These are phyloP conservation scores for Pascua sp. DNA, from an alignment of 1,284 basidiomycete genomes.

Conservation along the genomic window DNA sequence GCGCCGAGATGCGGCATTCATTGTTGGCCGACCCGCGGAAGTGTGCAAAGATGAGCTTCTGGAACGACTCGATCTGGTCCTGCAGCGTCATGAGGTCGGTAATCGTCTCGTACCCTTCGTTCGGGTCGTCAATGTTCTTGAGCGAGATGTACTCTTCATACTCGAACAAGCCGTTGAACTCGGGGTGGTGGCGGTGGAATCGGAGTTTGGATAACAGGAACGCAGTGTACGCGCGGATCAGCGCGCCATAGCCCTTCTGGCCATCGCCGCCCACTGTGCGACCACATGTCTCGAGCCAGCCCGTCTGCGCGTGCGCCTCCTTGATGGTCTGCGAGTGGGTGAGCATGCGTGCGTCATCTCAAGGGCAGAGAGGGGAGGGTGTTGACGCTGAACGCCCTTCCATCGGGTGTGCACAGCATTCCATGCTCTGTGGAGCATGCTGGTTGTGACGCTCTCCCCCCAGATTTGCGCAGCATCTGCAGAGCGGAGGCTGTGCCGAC, in stretches of 20 bases:
- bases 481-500: not conserved
- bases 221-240: slow-evolving; percentile 90
- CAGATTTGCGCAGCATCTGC: not conserved
- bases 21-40: slow-evolving; percentile 87
- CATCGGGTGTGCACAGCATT: not conserved
- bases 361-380: not conserved
- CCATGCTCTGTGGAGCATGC: not conserved
- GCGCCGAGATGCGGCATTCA: slow-evolving; percentile 87
- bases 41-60: slow-evolving; percentile 90
- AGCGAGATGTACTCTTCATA: slow-evolving; percentile 95
- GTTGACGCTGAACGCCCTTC: too few relatives aligned
- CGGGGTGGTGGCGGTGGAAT: slow-evolving; percentile 86
- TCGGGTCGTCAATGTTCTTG: slow-evolving; percentile 94
- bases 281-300: slow-evolving; percentile 93
- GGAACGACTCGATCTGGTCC: slow-evolving; percentile 95
- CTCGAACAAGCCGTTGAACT: slow-evolving; percentile 95
- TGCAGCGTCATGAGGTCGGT: slow-evolving; percentile 91
- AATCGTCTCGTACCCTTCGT: slow-evolving; percentile 96
- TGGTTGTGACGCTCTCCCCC: too few relatives aligned
- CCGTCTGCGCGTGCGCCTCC: slow-evolving; percentile 91
- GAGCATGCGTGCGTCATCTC: too few relatives aligned
- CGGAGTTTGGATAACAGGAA: slow-evolving; percentile 91
- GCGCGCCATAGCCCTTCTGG: slow-evolving; percentile 76
- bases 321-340: slow-evolving; percentile 68
- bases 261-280: slow-evolving; percentile 79